Base-by-base conservation (phyloP, 2,329 filamentous ascomycete genomes). In the Epichloe uncinata region DNA sequence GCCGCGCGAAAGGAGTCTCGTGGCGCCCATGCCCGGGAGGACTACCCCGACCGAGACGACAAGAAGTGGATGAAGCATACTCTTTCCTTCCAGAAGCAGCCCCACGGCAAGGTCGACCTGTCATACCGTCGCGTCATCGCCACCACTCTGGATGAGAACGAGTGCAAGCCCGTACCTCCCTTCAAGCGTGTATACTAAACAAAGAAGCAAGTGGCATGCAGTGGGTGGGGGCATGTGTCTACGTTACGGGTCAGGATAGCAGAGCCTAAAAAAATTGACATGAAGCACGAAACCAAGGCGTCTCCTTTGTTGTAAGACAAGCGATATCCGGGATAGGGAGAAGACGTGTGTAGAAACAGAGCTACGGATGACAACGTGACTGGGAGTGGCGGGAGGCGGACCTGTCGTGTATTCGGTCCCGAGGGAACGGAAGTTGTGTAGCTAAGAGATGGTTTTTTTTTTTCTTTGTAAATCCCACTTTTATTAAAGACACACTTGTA, bases 31-130 rank as follows among this genome's bases (percentile, higher is more conserved):
- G 93, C 93, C 57, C 86, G 93, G 58, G 93, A 98, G 75, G 93
- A 98, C 67, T 97, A 70, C 78, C 91, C 91, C 51, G 90, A 97
- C 16, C 85, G 93, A 74, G 87, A 97, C 65, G 93, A 98, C 66
- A 77, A 83, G 70, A 85, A 94, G 69, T 97, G 91, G 91, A 96
- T 96, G 91, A 97, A 97, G 84, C 93, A 98, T 79, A 95, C 88
- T 43, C 79, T 98, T 54, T 88, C 84, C 58, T 98, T 85, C 85
- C 93, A 98, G 78, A 94, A 88, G 84, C 68, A 83, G 65, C 87
- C 90, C 35, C 91, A 97, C 63, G 85, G 85, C 65, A 81, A 88
- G 73, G 81, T 93, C 50, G 85, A 97, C 54, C 75, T 97, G 55
- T 75, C 80, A 55, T 97, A 97, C 79, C 81, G 93, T 69, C 75